Evolutionary conservation across 306 rosid species (phyloP), one percentile per base, ranked within the genome.

Genomic region (Dalbergia cultrata): DNA sequence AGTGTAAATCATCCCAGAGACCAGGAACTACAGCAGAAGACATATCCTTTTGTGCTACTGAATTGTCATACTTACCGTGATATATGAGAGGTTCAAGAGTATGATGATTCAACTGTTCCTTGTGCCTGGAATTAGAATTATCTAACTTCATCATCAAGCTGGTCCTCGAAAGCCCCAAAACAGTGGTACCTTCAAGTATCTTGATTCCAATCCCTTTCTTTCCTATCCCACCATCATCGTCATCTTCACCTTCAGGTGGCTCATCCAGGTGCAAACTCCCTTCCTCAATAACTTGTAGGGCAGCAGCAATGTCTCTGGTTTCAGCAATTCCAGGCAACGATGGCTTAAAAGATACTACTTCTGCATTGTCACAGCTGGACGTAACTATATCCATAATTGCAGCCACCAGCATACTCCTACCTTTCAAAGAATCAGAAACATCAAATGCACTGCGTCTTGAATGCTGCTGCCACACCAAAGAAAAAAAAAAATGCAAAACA

Each of bases 321-420:
- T 87, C 91, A 75, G 97, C 99, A 82, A 91, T 87, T 74, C 88
- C 92, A 4, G 97, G 97, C 81, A 95, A 82, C 9, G 88, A 88
- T 10, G 98, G 96, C 81, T 80, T 86, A 75, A 93, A 91, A 54
- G 84, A 83, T 64, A 89, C 52, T 60, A 74, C 82, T 67, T 90
- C 93, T 53, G 84, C 76, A 75, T 89, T 85, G 84, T 84, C 94
- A 79, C 97, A 95, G 73, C 90, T 89, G 84, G 99, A 90, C 2
- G 99, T 95, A 57, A 95, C 94, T 8, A 95, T 82, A 70, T 95
- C 99, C 98, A 95, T 91, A 68, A 95, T 89, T 82, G 98, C 93
- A 81, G 98, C 99, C 73, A 95, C 98, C 75, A 95, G 99, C 99
- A 95, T 90, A 87, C 99, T 95, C 90, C 96, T 87, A 65, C 99